phyloP scores from a whole-genome alignment of 768 basidiomycete species.

The Xerocomellus amylosporus region DNA sequence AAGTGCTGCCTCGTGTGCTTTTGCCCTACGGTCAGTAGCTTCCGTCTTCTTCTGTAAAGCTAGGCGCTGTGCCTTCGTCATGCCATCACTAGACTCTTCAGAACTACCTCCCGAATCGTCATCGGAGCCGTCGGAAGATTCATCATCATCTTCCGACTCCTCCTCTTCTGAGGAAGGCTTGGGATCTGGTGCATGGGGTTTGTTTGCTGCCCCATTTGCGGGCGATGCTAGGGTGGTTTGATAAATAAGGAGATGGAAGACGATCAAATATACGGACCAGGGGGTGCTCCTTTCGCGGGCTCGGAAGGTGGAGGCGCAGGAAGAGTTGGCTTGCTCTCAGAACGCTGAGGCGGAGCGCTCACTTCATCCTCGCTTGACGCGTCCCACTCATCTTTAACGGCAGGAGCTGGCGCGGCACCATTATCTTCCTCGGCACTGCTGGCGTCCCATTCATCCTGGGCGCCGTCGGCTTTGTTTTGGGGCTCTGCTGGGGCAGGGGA shows the following conservation, averaged over 20 bases:
- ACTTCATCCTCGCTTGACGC: constrained; percentile 59
- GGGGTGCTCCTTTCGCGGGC: constrained; percentile 1
- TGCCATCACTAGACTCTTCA: constrained; percentile 56
- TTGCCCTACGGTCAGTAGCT: constrained; percentile 75
- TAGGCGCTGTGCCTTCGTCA: constrained; percentile 65
- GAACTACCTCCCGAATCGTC: constrained; percentile 44
- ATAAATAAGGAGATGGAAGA: neutral
- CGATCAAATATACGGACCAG: constrained; percentile 11
- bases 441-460: constrained; percentile 56
- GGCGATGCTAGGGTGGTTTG: neutral
- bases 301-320: neutral
- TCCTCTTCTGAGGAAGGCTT: constrained; percentile 30
- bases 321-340: constrained; percentile 14
- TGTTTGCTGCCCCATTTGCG: constrained; percentile 8
- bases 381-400: constrained; percentile 66
- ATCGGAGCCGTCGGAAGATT: constrained; percentile 46
- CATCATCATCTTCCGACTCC: constrained; percentile 43
- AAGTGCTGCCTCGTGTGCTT: constrained; percentile 80
- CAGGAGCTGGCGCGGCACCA: constrained; percentile 29
- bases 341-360: constrained; percentile 15
- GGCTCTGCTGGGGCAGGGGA: constrained; percentile 30
- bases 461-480: constrained; percentile 24
- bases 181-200: constrained; percentile 19
- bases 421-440: constrained; percentile 41
- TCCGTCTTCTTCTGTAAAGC: constrained; percentile 75